A percentile compares a stretch with the other conserved stretches of the same genome.
Conservation (phyloP, 2,329 filamentous ascomycete species). For the Nemania diffusa region DNA sequence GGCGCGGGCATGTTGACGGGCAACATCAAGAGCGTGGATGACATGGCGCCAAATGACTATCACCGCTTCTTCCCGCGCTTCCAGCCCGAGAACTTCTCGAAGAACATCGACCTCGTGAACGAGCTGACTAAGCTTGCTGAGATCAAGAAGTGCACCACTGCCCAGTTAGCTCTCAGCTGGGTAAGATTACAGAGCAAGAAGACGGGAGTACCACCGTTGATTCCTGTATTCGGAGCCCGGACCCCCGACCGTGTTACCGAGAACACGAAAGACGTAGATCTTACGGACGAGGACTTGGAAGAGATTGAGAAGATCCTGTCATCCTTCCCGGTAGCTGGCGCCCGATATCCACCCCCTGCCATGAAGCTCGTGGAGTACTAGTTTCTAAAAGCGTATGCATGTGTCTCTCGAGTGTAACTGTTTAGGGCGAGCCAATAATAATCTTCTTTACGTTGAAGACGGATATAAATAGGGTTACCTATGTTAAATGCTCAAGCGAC, state of each 20-base stretch:
- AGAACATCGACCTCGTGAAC: slow-evolving; percentile 63
- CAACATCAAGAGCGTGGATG: slow-evolving; percentile 57
- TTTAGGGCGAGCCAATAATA: too few species aligned
- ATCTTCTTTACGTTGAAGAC: too few species aligned
- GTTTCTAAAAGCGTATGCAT: not conserved
- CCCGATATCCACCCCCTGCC: not conserved
- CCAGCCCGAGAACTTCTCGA: slow-evolving; percentile 61
- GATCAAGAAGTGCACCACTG: slow-evolving; percentile 59
- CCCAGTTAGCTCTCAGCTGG: slow-evolving; percentile 67
- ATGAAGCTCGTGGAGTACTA: slow-evolving; percentile 16
- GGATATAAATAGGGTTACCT: too few species aligned
- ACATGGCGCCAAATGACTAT: slow-evolving; percentile 59
- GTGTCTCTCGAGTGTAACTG: not conserved
- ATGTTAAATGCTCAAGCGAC: too few species aligned
- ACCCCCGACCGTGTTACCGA: slow-evolving; percentile 58
- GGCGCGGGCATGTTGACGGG: slow-evolving; percentile 61
- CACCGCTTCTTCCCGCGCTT: slow-evolving; percentile 61
- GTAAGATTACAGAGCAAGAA: slow-evolving; percentile 53
- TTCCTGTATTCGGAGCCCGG: slow-evolving; percentile 52
- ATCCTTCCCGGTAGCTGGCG: slow-evolving; percentile 10
- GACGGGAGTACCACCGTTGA: slow-evolving; percentile 53
- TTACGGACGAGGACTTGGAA: slow-evolving; percentile 20
- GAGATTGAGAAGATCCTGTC: slow-evolving; percentile 7
- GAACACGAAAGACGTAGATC: slow-evolving; percentile 50
- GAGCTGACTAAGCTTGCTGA: slow-evolving; percentile 59